Base-by-base conservation (phyloP, 768 basidiomycete species). In the Filobasidium wieringae region DNA sequence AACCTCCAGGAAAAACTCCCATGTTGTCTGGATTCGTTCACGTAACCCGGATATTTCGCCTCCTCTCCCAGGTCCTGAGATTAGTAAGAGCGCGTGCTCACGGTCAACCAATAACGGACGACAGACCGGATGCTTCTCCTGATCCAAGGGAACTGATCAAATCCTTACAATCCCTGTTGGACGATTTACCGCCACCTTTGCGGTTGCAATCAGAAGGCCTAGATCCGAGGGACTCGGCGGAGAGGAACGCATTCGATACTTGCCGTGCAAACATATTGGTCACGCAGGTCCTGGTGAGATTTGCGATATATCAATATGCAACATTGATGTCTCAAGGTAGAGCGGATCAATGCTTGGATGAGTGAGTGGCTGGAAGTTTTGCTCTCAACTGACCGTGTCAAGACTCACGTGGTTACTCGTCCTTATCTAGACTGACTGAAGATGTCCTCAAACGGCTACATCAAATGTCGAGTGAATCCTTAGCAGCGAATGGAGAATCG, bases 401-500 rank as follows among this genome's bases (percentile, higher is more conserved):
- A 47, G 50, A 39, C 53, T 57, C 26, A 49, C 26, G 19, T 26
- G 33, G 6, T 66, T 66, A 36, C 56, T 55, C 6, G 62, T 65
- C 11, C 6, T 65, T 67, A 58, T 62, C 67, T 43, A 66, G 26
- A 26, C 24, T 72, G 37, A 67, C 68, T 15, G 62, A 64, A 52
- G 70, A 72, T 57, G 57, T 72, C 19, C 37, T 72, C 56, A 62
- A 67, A 51, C 67, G 67, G 14, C 51, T 72, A 50, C 66, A 70
- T 50, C 68, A 64, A 63, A 60, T 72, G 29, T 67, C 70, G n/a
- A 65, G 68, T 32, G 68, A 70, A 55, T 68, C 67, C 32, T 60
- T 70, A 7, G 70, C 70, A 19, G 68, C 67, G 19, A 72, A 72
- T 55, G 70, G 70, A 11, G 68, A 69, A 17, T 70, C 70, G 9